phyloP scores from a whole-genome alignment of 768 basidiomycete species.

The Termitomyces sp. region DNA sequence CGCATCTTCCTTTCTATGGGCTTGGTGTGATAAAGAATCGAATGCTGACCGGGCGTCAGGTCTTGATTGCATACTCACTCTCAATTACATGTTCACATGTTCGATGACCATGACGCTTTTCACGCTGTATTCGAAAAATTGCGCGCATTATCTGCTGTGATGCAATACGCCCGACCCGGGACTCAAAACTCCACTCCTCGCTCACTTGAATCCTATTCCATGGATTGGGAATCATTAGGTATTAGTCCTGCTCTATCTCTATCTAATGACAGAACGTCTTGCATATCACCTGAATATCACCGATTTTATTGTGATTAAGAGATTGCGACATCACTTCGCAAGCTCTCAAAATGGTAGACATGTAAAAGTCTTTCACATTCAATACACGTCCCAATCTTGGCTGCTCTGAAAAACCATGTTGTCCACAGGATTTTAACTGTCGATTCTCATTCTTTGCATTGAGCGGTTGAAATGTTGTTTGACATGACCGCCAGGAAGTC shows the following conservation, averaged over 20 bases:
- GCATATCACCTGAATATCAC: not conserved
- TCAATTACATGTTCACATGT: not conserved
- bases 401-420: not conserved
- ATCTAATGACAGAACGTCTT: constrained; percentile 4
- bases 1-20: constrained; percentile 10
- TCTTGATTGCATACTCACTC: constrained; percentile 43
- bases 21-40: constrained; percentile 21
- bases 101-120: not conserved
- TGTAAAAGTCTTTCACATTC: no score
- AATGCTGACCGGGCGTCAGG: constrained; percentile 71
- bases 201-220: not conserved
- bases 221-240: constrained; percentile 6
- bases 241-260: constrained; percentile 7
- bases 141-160: not conserved
- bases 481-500: not conserved
- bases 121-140: not conserved
- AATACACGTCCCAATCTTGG: not conserved
- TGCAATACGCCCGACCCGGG: not conserved
- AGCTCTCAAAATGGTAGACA: not conserved
- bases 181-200: not conserved
- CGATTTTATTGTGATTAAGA: not conserved
- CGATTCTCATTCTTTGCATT: no score
- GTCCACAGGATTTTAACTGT: not conserved
- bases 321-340: not conserved
- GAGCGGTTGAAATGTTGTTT: no score